Evolutionary conservation across 768 basidiomycete genomes (phyloP).

Genomic region (Polyporus arcularius): DNA sequence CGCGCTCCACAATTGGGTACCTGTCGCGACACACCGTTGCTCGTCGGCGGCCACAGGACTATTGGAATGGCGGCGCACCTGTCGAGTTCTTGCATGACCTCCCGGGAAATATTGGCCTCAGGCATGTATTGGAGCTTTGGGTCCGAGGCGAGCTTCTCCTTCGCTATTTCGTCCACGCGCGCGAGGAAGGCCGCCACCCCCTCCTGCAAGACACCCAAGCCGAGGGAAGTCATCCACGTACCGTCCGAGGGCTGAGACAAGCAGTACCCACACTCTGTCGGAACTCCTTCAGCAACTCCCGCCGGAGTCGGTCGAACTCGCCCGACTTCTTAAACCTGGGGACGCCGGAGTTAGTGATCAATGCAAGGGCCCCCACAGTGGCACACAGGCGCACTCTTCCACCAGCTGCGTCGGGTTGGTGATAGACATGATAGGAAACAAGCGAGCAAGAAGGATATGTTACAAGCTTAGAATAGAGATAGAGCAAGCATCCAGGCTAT

Average conservation of each 20-base stretch:
- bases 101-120: constrained; percentile 55
- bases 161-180: constrained; percentile 63
- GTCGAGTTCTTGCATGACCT: constrained; percentile 73
- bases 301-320: constrained; percentile 72
- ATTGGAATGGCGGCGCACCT: constrained; percentile 41
- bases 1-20: constrained; percentile 67
- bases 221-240: constrained; percentile 10
- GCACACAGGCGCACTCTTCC: constrained; percentile 52
- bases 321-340: constrained; percentile 77
- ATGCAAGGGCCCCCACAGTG: not conserved
- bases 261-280: constrained; percentile 54
- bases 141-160: constrained; percentile 54
- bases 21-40: constrained; percentile 37
- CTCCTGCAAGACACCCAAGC: constrained; percentile 40
- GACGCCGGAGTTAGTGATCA: constrained; percentile 3
- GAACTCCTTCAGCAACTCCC: constrained; percentile 63
- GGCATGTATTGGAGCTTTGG: constrained; percentile 52
- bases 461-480: not conserved
- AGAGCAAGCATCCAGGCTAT: constrained; percentile 4
- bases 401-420: constrained; percentile 62
- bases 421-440: constrained; percentile 43
- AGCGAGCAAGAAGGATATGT: not conserved
- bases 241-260: constrained; percentile 2
- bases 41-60: not conserved
- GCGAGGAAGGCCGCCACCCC: constrained; percentile 53